phyloP scores from a whole-genome alignment of 202 grass and related monocot species.

The Schoenoplectus tabernaemontani region DNA sequence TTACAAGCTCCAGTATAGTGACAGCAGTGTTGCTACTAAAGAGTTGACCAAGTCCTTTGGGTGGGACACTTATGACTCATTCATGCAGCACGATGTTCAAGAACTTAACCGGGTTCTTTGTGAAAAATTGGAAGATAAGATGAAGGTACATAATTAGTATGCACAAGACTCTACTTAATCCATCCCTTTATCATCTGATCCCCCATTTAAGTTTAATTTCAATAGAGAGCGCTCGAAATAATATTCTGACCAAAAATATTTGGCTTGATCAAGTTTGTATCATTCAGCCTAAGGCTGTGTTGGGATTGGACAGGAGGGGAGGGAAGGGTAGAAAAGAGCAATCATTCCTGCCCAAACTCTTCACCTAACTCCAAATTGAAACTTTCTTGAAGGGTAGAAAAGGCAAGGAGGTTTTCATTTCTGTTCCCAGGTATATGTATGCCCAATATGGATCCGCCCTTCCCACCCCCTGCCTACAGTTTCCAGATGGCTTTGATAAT shows the following conservation, averaged over 20 bases:
- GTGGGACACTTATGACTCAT: constrained; percentile 95
- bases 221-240: not conserved
- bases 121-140: constrained; percentile 98
- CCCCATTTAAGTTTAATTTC: not conserved
- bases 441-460: not conserved
- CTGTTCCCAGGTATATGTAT: not conserved
- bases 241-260: not conserved
- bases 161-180: constrained; percentile 5
- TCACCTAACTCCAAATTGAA: not conserved
- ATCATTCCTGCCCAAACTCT: not conserved
- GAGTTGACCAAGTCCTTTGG: constrained; percentile 97
- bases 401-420: not conserved
- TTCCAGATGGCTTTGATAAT: too few relatives aligned
- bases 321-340: not conserved
- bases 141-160: constrained; percentile 54
- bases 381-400: not conserved
- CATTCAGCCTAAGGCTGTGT: not conserved
- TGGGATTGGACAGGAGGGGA: not conserved
- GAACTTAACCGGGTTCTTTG: constrained; percentile 97
- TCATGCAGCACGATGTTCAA: constrained; percentile 95
- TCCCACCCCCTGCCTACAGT: not conserved
- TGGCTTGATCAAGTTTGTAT: not conserved
- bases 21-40: constrained; percentile 94
- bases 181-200: not conserved
- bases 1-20: constrained; percentile 96